These are phyloP conservation scores for Eutrema japonicum DNA, from an alignment of 345 rosid species.

Conservation along the genomic window DNA sequence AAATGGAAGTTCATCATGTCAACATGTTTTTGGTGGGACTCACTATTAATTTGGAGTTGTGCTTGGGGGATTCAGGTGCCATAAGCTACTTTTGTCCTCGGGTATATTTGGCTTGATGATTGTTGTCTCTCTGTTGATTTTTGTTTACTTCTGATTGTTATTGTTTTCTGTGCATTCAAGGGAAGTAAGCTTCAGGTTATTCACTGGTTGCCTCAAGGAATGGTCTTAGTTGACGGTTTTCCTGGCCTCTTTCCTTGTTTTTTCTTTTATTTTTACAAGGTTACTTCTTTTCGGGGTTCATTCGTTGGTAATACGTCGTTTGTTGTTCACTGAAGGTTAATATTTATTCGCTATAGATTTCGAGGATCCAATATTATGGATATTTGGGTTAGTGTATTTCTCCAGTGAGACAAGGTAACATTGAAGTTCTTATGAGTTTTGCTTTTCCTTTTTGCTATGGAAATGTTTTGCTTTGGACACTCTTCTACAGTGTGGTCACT, in stretches of 20 bases:
- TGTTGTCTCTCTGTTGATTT: neutral
- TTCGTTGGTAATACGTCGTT: neutral
- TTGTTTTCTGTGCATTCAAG: neutral
- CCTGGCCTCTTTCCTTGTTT: neutral
- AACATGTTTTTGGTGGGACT: neutral
- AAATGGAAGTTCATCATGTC: neutral
- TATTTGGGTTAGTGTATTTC: neutral
- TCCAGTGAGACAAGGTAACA: neutral
- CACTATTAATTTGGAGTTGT: neutral
- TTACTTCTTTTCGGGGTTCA: neutral
- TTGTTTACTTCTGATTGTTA: neutral
- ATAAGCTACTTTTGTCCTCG: neutral
- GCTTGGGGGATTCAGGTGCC: neutral
- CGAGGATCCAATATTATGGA: neutral
- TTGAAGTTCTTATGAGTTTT: slow-evolving; percentile 9
- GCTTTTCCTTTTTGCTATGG: neutral
- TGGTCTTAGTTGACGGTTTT: neutral
- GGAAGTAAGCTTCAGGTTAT: neutral
- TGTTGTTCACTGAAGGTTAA: neutral
- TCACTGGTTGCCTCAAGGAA: neutral
- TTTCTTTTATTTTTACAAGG: neutral
- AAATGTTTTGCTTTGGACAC: slow-evolving; percentile 6
- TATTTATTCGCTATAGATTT: neutral
- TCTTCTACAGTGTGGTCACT: neutral
- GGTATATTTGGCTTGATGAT: neutral